Percentiles rank a stretch among this genome's conserved stretches.
Evolutionary conservation across 179 eudicot genomes (phyloP).

Genomic region (Sideroxylon spinosum): DNA sequence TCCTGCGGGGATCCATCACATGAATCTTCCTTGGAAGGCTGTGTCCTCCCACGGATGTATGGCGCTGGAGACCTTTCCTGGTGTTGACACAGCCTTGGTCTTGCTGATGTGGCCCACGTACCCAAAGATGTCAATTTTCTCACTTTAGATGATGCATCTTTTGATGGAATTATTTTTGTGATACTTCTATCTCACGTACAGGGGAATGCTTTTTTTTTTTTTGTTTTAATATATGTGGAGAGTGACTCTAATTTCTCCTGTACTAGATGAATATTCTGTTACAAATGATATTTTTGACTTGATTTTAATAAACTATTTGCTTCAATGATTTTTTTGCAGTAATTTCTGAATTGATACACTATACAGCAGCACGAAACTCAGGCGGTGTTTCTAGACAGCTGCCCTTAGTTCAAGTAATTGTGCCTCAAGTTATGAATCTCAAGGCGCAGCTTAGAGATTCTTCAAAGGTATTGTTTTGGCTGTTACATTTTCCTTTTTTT

Average conservation of each 20-base stretch:
- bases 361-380: constrained; percentile 64
- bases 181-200: background rate
- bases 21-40: too few species aligned
- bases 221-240: background rate
- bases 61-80: too few species aligned
- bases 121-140: background rate
- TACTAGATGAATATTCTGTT: background rate
- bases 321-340: constrained; percentile 43
- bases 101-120: too few species aligned
- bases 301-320: constrained; percentile 3
- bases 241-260: background rate
- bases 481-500: constrained; percentile 2
- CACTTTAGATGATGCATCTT: constrained; percentile 9
- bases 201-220: background rate
- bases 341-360: constrained; percentile 91
- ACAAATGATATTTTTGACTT: background rate
- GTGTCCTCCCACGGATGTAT: too few species aligned
- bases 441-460: constrained; percentile 77
- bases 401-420: constrained; percentile 86
- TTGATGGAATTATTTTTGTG: background rate
- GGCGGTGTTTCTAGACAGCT: constrained; percentile 64
- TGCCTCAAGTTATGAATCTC: constrained; percentile 87
- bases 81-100: too few species aligned
- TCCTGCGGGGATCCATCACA: too few species aligned
- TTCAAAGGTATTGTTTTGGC: constrained; percentile 60